phyloP scores from a whole-genome alignment of 441 rosid genomes.

The Codiaeum variegatum region DNA sequence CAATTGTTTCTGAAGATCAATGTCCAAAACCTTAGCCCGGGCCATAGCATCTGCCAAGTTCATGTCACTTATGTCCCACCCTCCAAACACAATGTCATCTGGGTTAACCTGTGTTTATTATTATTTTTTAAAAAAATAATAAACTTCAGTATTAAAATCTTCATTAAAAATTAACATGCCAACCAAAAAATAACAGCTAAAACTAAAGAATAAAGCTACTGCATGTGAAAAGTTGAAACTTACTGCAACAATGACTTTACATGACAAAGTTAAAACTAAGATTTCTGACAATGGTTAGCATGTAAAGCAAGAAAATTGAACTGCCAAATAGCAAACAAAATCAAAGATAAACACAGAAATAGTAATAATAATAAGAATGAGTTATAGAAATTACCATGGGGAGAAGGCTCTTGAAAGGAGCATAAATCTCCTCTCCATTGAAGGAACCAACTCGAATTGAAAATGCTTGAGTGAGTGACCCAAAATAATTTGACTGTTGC shows the following conservation, averaged over 20 bases:
- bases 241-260: too few species aligned
- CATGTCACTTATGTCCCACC: constrained; percentile 97
- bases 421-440: constrained; percentile 95
- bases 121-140: background rate
- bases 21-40: constrained; percentile 79
- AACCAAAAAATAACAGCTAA: background rate
- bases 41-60: constrained; percentile 96
- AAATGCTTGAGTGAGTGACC: constrained; percentile 92
- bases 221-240: too few species aligned
- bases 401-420: constrained; percentile 92
- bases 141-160: background rate
- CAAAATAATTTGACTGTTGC: constrained; percentile 93
- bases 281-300: too few species aligned
- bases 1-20: constrained; percentile 87
- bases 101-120: constrained; percentile 91
- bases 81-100: constrained; percentile 83
- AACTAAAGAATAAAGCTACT: too few species aligned
- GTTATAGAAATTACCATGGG: constrained; percentile 58
- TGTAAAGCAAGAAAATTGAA: too few species aligned
- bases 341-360: too few species aligned
- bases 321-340: too few species aligned
- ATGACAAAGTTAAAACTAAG: too few species aligned
- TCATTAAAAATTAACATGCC: background rate
- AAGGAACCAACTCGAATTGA: constrained; percentile 82
- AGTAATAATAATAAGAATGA: background rate